Conservation (phyloP, 768 basidiomycete genomes). For the Pholiota molesta region DNA sequence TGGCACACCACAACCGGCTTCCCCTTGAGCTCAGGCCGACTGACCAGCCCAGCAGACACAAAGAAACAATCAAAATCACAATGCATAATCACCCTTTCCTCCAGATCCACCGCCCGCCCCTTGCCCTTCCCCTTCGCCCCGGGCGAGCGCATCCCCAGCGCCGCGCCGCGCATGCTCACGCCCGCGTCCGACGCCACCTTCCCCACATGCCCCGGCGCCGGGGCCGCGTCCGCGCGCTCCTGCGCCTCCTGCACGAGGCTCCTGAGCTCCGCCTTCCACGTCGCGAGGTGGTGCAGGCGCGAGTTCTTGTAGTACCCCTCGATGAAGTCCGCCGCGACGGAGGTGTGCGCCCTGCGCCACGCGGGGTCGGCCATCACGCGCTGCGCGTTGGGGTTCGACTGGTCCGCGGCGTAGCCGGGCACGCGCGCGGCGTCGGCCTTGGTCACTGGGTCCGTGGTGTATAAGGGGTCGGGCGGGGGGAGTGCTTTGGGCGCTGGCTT, state of each 20-base stretch:
- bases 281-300: constrained; percentile 89
- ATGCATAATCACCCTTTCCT: constrained; percentile 80
- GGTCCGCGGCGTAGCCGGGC: constrained; percentile 68
- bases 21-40: constrained; percentile 79
- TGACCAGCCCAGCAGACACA: constrained; percentile 85
- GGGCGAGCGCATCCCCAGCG: constrained; percentile 51
- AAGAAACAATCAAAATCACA: constrained; percentile 98
- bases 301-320: constrained; percentile 85
- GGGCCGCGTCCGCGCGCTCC: constrained; percentile 55
- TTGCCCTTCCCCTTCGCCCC: constrained; percentile 56
- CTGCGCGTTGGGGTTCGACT: constrained; percentile 72
- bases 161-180: constrained; percentile 58
- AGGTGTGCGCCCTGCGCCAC: constrained; percentile 90
- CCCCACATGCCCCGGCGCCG: constrained; percentile 27
- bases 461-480: constrained; percentile 27
- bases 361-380: constrained; percentile 81
- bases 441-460: constrained; percentile 44
- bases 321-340: constrained; percentile 84
- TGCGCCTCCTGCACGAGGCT: constrained; percentile 80
- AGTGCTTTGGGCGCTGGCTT: neutral
- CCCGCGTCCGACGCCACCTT: constrained; percentile 27
- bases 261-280: constrained; percentile 91
- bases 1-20: constrained; percentile 96
- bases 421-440: constrained; percentile 47
- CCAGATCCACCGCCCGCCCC: constrained; percentile 52